These are phyloP conservation scores for Metarhizium guizhouense DNA, from an alignment of 2,329 filamentous ascomycete genomes.

Conservation along the genomic window DNA sequence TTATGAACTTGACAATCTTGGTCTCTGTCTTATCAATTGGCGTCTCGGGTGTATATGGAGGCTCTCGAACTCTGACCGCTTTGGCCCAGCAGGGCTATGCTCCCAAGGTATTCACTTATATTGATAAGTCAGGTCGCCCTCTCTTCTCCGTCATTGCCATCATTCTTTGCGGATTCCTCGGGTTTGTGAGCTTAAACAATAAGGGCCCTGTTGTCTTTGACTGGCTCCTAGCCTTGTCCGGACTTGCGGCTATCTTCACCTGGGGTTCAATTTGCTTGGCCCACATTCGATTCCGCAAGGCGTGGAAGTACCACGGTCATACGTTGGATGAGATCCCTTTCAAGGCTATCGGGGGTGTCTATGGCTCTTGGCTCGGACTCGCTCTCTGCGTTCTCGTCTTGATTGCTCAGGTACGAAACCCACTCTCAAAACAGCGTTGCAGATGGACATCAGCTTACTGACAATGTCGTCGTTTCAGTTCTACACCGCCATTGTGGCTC, in stretches of 20 bases:
- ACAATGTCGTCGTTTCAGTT: slow-evolving; percentile 23
- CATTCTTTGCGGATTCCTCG: slow-evolving; percentile 41
- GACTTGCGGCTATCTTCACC: slow-evolving; percentile 52
- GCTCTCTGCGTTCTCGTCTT: slow-evolving; percentile 46
- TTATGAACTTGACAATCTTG: slow-evolving; percentile 52
- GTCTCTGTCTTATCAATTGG: slow-evolving; percentile 51
- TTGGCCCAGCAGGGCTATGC: slow-evolving; percentile 51
- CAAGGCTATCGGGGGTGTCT: slow-evolving; percentile 48
- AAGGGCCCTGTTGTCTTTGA: slow-evolving; percentile 43
- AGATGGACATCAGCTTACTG: neutral
- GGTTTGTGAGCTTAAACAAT: slow-evolving; percentile 27
- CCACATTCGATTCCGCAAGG: slow-evolving; percentile 55
- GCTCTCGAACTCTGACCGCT: slow-evolving; percentile 49
- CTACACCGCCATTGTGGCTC: slow-evolving; percentile 37
- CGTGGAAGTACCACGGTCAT: slow-evolving; percentile 51
- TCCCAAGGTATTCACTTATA: slow-evolving; percentile 45
- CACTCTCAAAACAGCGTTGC: neutral
- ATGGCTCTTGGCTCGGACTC: slow-evolving; percentile 56
- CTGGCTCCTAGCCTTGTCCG: slow-evolving; percentile 56
- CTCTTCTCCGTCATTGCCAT: slow-evolving; percentile 38
- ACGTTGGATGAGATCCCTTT: slow-evolving; percentile 59
- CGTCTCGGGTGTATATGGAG: slow-evolving; percentile 50
- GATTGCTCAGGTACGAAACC: slow-evolving; percentile 38
- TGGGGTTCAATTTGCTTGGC: slow-evolving; percentile 56
- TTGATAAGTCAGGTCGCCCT: slow-evolving; percentile 49